Evolutionary conservation across 23 red algal species (phyloP).

Genomic region (Rhodosorus marinus): DNA sequence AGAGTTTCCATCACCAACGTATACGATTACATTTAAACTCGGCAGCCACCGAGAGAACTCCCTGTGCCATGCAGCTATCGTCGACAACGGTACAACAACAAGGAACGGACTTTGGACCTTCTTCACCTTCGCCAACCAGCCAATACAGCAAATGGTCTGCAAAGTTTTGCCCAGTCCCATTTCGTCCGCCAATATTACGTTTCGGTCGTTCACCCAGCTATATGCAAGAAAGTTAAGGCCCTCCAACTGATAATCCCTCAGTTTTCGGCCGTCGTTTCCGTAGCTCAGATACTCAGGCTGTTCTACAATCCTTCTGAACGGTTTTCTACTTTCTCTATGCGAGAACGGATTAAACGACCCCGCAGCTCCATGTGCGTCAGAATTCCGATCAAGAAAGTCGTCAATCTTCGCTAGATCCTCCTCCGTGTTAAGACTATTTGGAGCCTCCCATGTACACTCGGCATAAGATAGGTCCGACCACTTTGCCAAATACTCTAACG

Average conservation of each 20-base stretch:
- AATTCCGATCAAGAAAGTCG: slow-evolving; percentile 53
- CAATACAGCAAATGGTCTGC: slow-evolving; percentile 72
- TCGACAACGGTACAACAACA: slow-evolving; percentile 69
- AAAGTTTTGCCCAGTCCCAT: slow-evolving; percentile 90
- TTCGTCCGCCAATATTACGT: slow-evolving; percentile 87
- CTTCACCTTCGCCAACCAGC: slow-evolving; percentile 59
- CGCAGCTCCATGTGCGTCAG: slow-evolving; percentile 9
- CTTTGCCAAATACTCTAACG: slow-evolving; percentile 59
- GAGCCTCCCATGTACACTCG: slow-evolving; percentile 67
- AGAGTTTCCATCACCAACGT: slow-evolving; percentile 48
- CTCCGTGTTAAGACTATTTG: slow-evolving; percentile 23
- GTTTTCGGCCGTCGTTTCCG: slow-evolving; percentile 34
- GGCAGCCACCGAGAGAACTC: slow-evolving; percentile 84
- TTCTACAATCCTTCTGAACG: slow-evolving; percentile 33
- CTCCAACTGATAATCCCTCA: slow-evolving; percentile 76
- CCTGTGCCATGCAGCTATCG: slow-evolving; percentile 63
- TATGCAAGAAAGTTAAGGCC: slow-evolving; percentile 73
- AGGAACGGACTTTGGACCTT: slow-evolving; percentile 57
- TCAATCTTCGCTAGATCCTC: slow-evolving; percentile 69
- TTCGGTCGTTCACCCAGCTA: slow-evolving; percentile 56
- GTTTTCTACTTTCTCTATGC: slow-evolving; percentile 26
- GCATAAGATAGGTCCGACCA: slow-evolving; percentile 45
- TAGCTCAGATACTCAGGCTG: slow-evolving; percentile 58
- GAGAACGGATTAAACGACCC: slow-evolving; percentile 52
- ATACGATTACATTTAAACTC: slow-evolving; percentile 78